Evolutionary conservation across 2,329 filamentous ascomycete genomes (phyloP), one percentile per base, ranked within the genome.

Genomic region (Huntiella savannae): DNA sequence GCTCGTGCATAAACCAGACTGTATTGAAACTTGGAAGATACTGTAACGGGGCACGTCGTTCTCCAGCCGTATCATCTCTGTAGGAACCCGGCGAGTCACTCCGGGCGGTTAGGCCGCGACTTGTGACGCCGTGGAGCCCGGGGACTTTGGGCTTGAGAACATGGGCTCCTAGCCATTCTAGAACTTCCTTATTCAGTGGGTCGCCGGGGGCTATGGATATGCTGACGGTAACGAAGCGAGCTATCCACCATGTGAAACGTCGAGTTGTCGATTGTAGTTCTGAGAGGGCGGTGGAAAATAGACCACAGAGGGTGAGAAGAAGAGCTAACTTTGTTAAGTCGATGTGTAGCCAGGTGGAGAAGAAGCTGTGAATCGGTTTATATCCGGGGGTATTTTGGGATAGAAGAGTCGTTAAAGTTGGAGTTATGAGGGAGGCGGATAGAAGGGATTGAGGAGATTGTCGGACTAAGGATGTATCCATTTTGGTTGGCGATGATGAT

Each of bases 1-100:
- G 53, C 8, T 57, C 52, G 45, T 58, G 51, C 16, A 58, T 42
- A 53, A 63, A 63, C 59, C 58, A 62, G 1, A 59, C 61, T 1
- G 55, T 56, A 13, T 59, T 59, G 33, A 63, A 63, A 2, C 58
- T 62, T 3, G 61, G 60, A 4, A 62, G 53, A 41, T 63, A 63
- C 44, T 60, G 55, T 16, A 63, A 58, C 0, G 61, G 57, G 2
- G 55, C 48, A 12, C 61, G 54, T 51, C 58, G 62, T 43, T 60
- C 58, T 35, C 57, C 55, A 33, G 55, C 52, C 38, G 53, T 55
- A n/a, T 22, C 37, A 6, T 17, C 22, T 16, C n/a, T 32, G 13
- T 37, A 17, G 3, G 45, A 37, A 2, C 33, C 28, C 13, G 28
- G 15, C 15, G 37, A n/a, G 15, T 61, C 57, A 39, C 54, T 56